These are phyloP conservation scores for Boletus patriciae DNA, from an alignment of 768 basidiomycete genomes.

Conservation along the genomic window DNA sequence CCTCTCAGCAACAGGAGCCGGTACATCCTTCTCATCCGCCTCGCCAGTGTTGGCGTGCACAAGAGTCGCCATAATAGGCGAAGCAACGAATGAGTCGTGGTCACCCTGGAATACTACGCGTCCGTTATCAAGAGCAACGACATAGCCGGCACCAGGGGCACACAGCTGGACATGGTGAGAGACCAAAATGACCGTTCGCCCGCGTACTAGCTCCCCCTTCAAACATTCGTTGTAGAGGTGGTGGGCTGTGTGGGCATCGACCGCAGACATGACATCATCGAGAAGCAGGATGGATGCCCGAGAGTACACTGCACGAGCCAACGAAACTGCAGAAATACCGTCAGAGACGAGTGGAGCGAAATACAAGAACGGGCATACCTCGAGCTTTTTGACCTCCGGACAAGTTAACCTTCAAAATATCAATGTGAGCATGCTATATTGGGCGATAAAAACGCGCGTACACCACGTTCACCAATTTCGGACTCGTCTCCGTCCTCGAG, in stretches of 20 bases:
- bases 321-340: slow-evolving; percentile 47
- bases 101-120: slow-evolving; percentile 74
- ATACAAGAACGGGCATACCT: slow-evolving; percentile 39
- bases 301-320: slow-evolving; percentile 88
- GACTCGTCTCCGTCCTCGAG: slow-evolving; percentile 87
- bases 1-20: slow-evolving; percentile 10
- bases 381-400: slow-evolving; percentile 65
- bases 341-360: neutral
- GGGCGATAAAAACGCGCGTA: slow-evolving; percentile 27
- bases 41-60: slow-evolving; percentile 55
- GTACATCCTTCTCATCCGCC: slow-evolving; percentile 43
- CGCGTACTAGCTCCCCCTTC: slow-evolving; percentile 72
- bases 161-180: slow-evolving; percentile 95
- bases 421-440: neutral
- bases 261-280: slow-evolving; percentile 76
- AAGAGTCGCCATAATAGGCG: slow-evolving; percentile 63
- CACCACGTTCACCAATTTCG: slow-evolving; percentile 86
- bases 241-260: slow-evolving; percentile 84
- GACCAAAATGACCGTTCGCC: slow-evolving; percentile 83
- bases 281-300: slow-evolving; percentile 78
- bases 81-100: slow-evolving; percentile 61
- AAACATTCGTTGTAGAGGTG: slow-evolving; percentile 81
- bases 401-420: slow-evolving; percentile 28
- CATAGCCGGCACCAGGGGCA: slow-evolving; percentile 72
- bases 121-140: slow-evolving; percentile 74